Evolutionary conservation across 495 filamentous ascomycete genomes (phyloP), one percentile per base, ranked within the genome.

Genomic region (Annulohypoxylon moriforme): DNA sequence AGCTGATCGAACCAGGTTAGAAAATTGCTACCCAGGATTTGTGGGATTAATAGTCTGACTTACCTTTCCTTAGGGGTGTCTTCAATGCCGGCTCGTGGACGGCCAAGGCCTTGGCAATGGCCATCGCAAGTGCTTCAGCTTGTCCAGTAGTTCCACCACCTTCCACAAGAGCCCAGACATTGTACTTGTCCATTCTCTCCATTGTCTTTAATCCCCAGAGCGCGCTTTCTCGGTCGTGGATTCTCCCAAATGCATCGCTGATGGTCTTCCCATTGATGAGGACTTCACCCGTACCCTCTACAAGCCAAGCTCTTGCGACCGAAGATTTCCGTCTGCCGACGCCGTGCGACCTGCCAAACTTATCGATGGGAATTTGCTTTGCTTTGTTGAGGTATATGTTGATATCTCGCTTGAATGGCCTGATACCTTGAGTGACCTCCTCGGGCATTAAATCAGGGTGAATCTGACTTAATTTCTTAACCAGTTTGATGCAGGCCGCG

Each of bases 211-310:
- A 79, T 4, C 96, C 88, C 95, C 95, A 98, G 8, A 97, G 82
- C 0, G 92, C 96, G 74, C 93, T 98, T 82, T 98, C 96, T 24
- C 96, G 89, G 77, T 99, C 96, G 80, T 98, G 94, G 46, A 98
- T 80, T 25, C 96, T 87, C 29, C 89, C 90, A 78, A 99, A 99
- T 27, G 87, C 88, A 20, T 93, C 87, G 22, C 87, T 84, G 52
- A 99, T 80, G 11, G 84, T 88, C 82, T 93, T 94, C 22, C 94
- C 94, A 81, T 99, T 99, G 69, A 99, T 83, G 67, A 94, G 75
- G 10, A 97, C 90, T 78, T 97, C 90, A 1, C 96, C 96, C 27
- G 92, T 91, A 0, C 96, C 96, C 81, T 98, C 94, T 8, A 98
- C 93, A 16, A 99, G 79, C 76, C 86, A 94, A 10, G 92, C 96